Base-by-base conservation (phyloP, 495 filamentous ascomycete genomes). In the Rhizodiscina lignyota region DNA sequence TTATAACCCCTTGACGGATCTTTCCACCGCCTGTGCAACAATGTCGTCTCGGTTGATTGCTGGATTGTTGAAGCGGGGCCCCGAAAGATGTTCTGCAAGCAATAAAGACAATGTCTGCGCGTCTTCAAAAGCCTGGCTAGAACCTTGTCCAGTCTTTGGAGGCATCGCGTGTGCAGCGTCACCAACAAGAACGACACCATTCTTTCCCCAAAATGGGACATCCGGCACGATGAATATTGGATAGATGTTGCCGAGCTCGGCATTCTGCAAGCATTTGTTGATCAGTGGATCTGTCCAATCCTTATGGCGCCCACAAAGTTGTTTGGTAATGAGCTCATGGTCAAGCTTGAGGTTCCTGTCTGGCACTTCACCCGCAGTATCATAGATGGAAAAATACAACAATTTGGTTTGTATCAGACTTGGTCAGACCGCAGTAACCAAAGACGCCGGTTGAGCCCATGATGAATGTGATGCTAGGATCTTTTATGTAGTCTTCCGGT, bases 371-470 rank as follows among this genome's bases (percentile, higher is more conserved):
- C n/a, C n/a, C n/a, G n/a, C n/a, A n/a, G n/a, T n/a, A n/a, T n/a
- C n/a, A n/a, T n/a, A n/a, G n/a, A n/a, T n/a, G n/a, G n/a, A n/a
- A n/a, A n/a, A n/a, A n/a, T n/a, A n/a, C n/a, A n/a, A n/a, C n/a
- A n/a, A n/a, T n/a, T n/a, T n/a, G n/a, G n/a, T n/a, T n/a, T n/a
- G n/a, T n/a, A n/a, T n/a, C n/a, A n/a, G n/a, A n/a, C n/a, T n/a
- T n/a, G n/a, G n/a, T n/a, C n/a, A n/a, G n/a, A 1, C 39, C 33
- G 5, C 19, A 58, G 40, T 72, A 74, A 4, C 70, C 70, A 43
- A 74, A 72, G 55, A 72, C 70, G 1, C 67, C 68, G 30, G 64
- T 66, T 18, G 59, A 50, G 4, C 68, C 64, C 36, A 66, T 61
- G 5, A 59, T 50, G 34, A 74, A 59, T 37, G 59, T 62, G 63